These are phyloP conservation scores for Colletotrichum tanaceti DNA, from an alignment of 2,329 filamentous ascomycete genomes.

Conservation along the genomic window DNA sequence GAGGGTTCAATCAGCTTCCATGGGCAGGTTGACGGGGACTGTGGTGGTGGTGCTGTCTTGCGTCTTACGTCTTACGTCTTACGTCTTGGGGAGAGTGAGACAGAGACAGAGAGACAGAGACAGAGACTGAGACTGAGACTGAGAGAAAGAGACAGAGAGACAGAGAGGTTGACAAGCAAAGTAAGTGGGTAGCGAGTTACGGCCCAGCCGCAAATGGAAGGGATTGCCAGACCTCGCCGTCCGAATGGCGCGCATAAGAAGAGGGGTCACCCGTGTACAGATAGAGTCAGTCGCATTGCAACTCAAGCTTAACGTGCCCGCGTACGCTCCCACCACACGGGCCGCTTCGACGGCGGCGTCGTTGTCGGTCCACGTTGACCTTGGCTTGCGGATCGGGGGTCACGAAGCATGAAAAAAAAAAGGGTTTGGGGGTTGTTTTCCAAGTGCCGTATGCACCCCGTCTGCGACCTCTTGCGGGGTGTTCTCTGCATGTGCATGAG, in stretches of 20 bases:
- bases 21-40: neutral
- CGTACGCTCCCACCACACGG: neutral
- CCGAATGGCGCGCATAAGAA: constrained; percentile 21
- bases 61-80: no score
- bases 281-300: no score
- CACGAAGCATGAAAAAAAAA: neutral
- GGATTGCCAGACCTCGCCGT: neutral
- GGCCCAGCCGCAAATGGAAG: constrained; percentile 14
- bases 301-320: neutral
- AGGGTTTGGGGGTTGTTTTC: constrained; percentile 15
- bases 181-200: neutral
- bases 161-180: neutral
- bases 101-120: neutral
- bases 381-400: constrained; percentile 1
- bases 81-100: neutral
- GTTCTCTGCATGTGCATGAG: neutral
- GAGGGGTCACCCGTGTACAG: neutral
- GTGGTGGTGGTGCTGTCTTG: constrained; percentile 14
- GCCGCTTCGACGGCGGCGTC: neutral
- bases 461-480: no score
- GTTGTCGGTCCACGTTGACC: neutral
- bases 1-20: neutral
- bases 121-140: no score
- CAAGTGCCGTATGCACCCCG: constrained; percentile 26
- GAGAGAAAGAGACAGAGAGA: neutral